These are phyloP conservation scores for Bjerkandera adusta DNA, from an alignment of 1,284 basidiomycete species.

Conservation along the genomic window DNA sequence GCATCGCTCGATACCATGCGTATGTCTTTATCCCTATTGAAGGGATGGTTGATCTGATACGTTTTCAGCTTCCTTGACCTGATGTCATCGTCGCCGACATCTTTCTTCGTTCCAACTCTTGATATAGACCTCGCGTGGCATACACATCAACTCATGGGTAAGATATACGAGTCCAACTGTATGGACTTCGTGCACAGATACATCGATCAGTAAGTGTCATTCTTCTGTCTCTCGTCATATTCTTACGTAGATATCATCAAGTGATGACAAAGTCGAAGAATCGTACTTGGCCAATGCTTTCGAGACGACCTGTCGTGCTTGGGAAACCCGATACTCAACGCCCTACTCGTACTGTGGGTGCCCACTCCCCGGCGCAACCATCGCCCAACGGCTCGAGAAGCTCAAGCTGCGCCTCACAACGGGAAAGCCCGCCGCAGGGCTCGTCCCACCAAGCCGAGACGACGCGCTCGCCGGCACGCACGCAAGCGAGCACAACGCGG, in stretches of 20 bases:
- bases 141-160: conserved; percentile 40
- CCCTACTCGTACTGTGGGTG: conserved; percentile 19
- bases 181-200: conserved; percentile 27
- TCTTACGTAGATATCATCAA: background rate
- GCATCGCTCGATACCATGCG: conserved; percentile 21
- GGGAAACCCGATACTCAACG: conserved; percentile 5
- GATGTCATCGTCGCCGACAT: conserved; percentile 31
- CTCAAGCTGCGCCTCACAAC: conserved; percentile 21
- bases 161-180: conserved; percentile 33
- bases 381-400: conserved; percentile 29
- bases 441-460: conserved; percentile 29
- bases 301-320: conserved; percentile 11
- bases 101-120: conserved; percentile 37
- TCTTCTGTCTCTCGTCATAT: background rate
- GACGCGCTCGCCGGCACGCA: conserved; percentile 35
- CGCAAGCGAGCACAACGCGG: conserved; percentile 36
- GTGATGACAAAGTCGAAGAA: conserved; percentile 13
- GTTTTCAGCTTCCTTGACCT: conserved; percentile 40
- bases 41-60: background rate
- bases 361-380: conserved; percentile 22
- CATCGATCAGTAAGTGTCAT: conserved; percentile 34
- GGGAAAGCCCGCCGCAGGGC: conserved; percentile 18
- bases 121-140: conserved; percentile 50
- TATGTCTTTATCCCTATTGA: conserved; percentile 1
- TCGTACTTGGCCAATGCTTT: conserved; percentile 3